phyloP scores from a whole-genome alignment of 2,329 filamentous ascomycete genomes.

The Fusarium praegraminearum region DNA sequence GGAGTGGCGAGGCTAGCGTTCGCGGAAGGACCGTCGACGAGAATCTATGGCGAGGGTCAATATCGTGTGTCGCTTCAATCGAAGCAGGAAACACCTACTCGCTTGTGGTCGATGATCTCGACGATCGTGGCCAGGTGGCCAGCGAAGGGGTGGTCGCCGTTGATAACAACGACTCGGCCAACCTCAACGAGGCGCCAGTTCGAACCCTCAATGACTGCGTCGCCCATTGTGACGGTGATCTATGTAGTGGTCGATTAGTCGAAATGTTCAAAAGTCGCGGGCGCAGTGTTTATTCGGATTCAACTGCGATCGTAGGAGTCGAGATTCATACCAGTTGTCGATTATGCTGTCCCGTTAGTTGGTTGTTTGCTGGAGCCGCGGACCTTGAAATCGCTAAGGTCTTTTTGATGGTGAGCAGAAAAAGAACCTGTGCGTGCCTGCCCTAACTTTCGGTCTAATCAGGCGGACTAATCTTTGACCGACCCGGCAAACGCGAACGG shows the following conservation, averaged over 20 bases:
- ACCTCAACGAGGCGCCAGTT: conserved; percentile 98
- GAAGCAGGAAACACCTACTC: conserved; percentile 76
- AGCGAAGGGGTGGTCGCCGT: conserved; percentile 78
- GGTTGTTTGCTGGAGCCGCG: conserved; percentile 54
- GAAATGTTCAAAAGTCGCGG: conserved; percentile 44
- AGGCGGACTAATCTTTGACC: conserved; percentile 50
- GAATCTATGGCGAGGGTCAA: conserved; percentile 71
- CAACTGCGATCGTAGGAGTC: conserved; percentile 47
- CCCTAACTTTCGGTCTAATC: conserved; percentile 52
- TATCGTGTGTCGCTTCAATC: conserved; percentile 31
- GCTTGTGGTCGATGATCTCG: conserved; percentile 99
- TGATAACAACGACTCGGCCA: conserved; percentile 95
- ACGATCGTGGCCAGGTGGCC: conserved; percentile 94
- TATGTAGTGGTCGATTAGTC: conserved; percentile 55
- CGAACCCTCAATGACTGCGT: conserved; percentile 83
- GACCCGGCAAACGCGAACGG: conserved; percentile 7
- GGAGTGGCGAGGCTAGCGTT: conserved; percentile 83
- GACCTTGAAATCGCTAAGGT: conserved; percentile 55
- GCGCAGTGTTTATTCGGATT: conserved; percentile 44
- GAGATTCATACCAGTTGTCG: conserved; percentile 56
- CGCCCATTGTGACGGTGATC: conserved; percentile 80
- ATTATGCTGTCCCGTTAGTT: conserved; percentile 56
- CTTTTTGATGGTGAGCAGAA: conserved; percentile 58
- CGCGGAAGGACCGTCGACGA: conserved; percentile 93
- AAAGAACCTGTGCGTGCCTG: conserved; percentile 52